Conservation (phyloP, 164 flowering plant species). For the Nelumbo lutea region DNA sequence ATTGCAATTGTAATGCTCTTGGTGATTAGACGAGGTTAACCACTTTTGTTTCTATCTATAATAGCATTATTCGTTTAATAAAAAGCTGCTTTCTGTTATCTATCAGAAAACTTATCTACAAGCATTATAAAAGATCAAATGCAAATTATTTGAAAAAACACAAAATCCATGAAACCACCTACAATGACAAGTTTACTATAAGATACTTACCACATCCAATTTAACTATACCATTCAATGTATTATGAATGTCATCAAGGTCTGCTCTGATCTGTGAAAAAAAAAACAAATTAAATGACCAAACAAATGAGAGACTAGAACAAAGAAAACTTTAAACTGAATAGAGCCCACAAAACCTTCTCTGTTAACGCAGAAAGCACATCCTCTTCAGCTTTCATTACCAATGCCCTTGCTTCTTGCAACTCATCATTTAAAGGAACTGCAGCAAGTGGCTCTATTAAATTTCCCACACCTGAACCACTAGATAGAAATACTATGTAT, state of each 20-base stretch:
- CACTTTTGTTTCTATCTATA: no score
- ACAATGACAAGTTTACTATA: neutral
- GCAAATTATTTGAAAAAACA: neutral
- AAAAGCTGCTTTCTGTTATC: no score
- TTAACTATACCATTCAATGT: slow-evolving; percentile 37
- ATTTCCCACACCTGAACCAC: slow-evolving; percentile 77
- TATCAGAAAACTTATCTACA: no score
- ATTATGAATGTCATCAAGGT: slow-evolving; percentile 52
- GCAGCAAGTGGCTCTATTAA: slow-evolving; percentile 81
- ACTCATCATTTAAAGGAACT: slow-evolving; percentile 82
- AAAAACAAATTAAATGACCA: slow-evolving; percentile 9
- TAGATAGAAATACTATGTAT: slow-evolving; percentile 28
- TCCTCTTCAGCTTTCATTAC: slow-evolving; percentile 76
- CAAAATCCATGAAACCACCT: neutral
- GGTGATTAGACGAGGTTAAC: no score
- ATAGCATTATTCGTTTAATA: no score
- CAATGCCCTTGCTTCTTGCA: slow-evolving; percentile 68
- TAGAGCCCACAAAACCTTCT: slow-evolving; percentile 49
- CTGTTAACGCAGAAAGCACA: slow-evolving; percentile 64
- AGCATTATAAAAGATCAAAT: no score
- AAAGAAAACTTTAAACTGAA: slow-evolving; percentile 7
- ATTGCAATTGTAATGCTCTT: no score
- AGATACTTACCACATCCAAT: slow-evolving; percentile 65
- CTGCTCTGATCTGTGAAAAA: slow-evolving; percentile 53
- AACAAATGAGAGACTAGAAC: neutral